These are phyloP conservation scores for Anisodus acutangulus DNA, from an alignment of 257 asterid species.

Conservation along the genomic window DNA sequence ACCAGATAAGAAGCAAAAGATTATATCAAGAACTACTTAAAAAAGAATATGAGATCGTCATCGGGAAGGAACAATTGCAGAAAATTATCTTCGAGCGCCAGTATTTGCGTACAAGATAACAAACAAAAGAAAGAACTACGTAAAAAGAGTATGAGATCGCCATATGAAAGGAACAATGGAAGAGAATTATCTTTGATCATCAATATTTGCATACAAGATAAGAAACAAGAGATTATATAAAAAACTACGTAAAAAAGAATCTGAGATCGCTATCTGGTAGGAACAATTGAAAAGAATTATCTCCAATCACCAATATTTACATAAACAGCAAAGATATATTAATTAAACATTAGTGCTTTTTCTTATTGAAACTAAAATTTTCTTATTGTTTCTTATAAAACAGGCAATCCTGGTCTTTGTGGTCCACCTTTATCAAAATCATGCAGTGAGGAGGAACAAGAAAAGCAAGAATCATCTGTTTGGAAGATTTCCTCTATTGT, in stretches of 20 bases:
- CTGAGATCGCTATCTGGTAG: not conserved
- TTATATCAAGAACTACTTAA: too few relatives aligned
- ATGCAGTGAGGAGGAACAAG: slow-evolving; percentile 48
- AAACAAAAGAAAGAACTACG: too few relatives aligned
- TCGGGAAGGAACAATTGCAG: too few relatives aligned
- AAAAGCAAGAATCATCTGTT: slow-evolving; percentile 34
- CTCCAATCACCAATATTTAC: not conserved
- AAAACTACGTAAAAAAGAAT: too few relatives aligned
- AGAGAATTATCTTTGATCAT: too few relatives aligned
- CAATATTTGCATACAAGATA: not conserved
- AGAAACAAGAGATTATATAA: not conserved
- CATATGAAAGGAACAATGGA: too few relatives aligned
- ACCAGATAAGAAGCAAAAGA: too few relatives aligned
- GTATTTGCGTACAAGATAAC: not conserved
- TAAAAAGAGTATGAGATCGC: too few relatives aligned
- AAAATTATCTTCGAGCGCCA: not conserved
- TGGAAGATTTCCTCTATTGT: slow-evolving; percentile 40
- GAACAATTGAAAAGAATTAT: not conserved
- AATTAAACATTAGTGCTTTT: not conserved
- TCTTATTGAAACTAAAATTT: not conserved
- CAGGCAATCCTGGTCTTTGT: slow-evolving; percentile 72
- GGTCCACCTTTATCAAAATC: slow-evolving; percentile 60
- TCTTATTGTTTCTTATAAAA: not conserved
- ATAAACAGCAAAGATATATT: not conserved
- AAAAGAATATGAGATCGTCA: too few relatives aligned